Conservation (phyloP, 2,329 filamentous ascomycete species). For the Ceratocystis huliohia region DNA sequence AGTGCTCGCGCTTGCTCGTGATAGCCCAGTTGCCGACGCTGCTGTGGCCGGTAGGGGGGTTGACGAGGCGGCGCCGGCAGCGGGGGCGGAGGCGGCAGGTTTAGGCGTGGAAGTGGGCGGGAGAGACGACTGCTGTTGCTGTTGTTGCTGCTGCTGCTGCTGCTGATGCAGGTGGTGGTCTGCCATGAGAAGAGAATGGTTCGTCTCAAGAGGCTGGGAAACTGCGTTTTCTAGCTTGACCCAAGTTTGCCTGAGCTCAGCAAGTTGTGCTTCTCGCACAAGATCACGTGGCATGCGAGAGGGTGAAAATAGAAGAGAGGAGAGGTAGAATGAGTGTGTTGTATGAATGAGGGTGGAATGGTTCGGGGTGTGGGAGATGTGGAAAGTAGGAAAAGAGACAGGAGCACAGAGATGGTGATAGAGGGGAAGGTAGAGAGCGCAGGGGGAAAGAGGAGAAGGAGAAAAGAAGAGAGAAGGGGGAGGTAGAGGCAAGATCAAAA, state of each 20-base stretch:
- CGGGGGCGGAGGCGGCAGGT: not conserved
- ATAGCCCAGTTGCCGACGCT: not conserved
- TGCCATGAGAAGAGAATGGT: conserved; percentile 7
- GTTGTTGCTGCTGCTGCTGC: not conserved
- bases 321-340: too few species aligned
- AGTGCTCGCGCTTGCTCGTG: too few species aligned
- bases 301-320: not conserved
- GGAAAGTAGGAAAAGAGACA: not conserved
- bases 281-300: conserved; percentile 13
- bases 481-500: not conserved
- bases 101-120: not conserved
- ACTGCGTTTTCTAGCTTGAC: conserved; percentile 8
- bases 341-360: not conserved
- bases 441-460: not conserved
- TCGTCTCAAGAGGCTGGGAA: conserved; percentile 6
- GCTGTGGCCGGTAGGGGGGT: not conserved
- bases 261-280: conserved; percentile 7
- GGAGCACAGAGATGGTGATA: not conserved
- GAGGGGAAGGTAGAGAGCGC: not conserved
- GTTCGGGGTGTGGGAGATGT: not conserved
- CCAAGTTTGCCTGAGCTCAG: conserved; percentile 17
- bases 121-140: not conserved
- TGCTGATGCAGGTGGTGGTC: not conserved
- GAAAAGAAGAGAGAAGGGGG: not conserved
- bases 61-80: not conserved